Evolutionary conservation across 2,329 filamentous ascomycete genomes (phyloP).

Genomic region (Emergomyces pasteurianus): DNA sequence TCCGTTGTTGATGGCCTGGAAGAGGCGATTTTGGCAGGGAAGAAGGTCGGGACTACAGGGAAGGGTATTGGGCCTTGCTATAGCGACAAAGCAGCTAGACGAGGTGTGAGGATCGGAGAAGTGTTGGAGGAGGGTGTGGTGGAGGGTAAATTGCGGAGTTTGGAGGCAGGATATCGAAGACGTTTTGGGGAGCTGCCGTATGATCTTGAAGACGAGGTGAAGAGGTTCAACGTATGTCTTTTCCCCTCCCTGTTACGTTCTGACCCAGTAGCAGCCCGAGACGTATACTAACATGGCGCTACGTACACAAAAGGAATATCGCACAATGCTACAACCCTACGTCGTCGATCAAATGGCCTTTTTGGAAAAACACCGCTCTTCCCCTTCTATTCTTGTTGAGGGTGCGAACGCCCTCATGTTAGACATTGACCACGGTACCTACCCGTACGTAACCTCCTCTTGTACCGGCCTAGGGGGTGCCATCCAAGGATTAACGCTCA

Average conservation of each 20-base stretch:
- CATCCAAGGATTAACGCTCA: constrained; percentile 48
- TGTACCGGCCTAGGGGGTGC: constrained; percentile 37
- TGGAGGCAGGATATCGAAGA: constrained; percentile 44
- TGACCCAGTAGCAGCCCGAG: background rate
- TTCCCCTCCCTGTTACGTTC: background rate
- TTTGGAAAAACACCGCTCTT: constrained; percentile 42
- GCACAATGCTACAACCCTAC: constrained; percentile 24
- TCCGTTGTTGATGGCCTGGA: constrained; percentile 29
- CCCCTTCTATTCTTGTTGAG: constrained; percentile 47
- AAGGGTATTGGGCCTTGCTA: constrained; percentile 48
- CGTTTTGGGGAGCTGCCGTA: constrained; percentile 49
- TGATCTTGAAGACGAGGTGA: constrained; percentile 48
- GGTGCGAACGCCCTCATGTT: constrained; percentile 54
- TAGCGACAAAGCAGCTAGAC: constrained; percentile 49
- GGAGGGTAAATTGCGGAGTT: constrained; percentile 41
- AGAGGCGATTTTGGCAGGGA: constrained; percentile 32
- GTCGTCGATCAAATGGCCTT: constrained; percentile 39
- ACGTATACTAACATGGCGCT: constrained; percentile 8
- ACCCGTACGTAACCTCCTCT: constrained; percentile 39
- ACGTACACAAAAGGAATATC: constrained; percentile 21
- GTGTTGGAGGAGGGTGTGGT: constrained; percentile 45
- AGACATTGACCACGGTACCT: constrained; percentile 43
- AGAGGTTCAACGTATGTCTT: constrained; percentile 39
- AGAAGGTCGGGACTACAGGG: constrained; percentile 38
- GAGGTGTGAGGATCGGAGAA: constrained; percentile 47